These are phyloP conservation scores for Acanthamoeba culbertsoni DNA, from an alignment of 208 protist species.

Conservation along the genomic window DNA sequence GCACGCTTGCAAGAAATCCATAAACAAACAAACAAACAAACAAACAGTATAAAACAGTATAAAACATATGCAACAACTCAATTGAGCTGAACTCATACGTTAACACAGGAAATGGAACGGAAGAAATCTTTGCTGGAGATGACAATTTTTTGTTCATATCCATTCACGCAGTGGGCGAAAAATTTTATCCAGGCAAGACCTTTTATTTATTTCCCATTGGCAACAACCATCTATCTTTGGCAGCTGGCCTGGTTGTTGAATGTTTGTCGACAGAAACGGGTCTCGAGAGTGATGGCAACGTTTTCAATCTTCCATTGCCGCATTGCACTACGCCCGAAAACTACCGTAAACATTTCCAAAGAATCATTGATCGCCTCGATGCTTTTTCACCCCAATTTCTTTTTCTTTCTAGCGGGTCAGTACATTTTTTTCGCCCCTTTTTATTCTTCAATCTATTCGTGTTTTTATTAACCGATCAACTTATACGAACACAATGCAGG, in stretches of 20 bases:
- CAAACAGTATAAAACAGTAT: too few species aligned
- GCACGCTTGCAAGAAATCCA: too few species aligned
- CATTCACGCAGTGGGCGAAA: slow-evolving; percentile 70
- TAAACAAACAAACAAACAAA: too few species aligned
- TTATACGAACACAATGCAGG: background rate
- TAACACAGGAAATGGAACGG: slow-evolving; percentile 74
- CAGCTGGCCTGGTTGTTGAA: background rate
- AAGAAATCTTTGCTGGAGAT: slow-evolving; percentile 70
- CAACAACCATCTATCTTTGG: too few species aligned
- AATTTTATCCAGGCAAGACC: slow-evolving; percentile 67
- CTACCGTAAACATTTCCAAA: slow-evolving; percentile 60
- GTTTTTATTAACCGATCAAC: background rate
- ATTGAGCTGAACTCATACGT: slow-evolving; percentile 56
- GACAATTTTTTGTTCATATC: slow-evolving; percentile 75
- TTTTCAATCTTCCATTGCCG: slow-evolving; percentile 67
- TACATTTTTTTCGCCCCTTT: background rate
- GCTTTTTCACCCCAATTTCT: slow-evolving; percentile 68
- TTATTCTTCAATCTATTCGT: background rate
- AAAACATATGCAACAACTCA: too few species aligned
- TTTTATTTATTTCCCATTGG: background rate
- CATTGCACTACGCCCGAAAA: background rate
- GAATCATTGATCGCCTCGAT: slow-evolving; percentile 62
- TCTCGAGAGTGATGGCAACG: background rate
- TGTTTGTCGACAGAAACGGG: background rate
- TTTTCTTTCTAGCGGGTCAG: slow-evolving; percentile 65